Percentiles rank a stretch among this genome's conserved stretches.
Evolutionary conservation across 305 asterid species (phyloP).

Genomic region (Fraxinus ornus): DNA sequence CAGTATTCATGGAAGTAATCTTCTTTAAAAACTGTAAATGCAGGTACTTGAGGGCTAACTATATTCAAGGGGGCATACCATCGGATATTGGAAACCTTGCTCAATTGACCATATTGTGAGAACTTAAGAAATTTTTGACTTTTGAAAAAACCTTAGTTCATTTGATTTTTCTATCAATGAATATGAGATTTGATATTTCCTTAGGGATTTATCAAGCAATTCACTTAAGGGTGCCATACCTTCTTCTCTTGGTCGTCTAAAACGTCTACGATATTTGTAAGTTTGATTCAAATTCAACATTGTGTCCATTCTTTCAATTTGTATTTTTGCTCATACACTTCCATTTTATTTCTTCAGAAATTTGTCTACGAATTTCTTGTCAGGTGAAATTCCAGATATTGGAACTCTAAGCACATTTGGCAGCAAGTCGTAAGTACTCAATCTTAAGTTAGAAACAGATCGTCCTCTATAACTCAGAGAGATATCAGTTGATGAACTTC

Average conservation of each 20-base stretch:
- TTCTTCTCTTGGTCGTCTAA: slow-evolving; percentile 73
- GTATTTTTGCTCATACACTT: neutral
- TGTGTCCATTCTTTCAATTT: neutral
- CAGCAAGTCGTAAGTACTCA: slow-evolving; percentile 64
- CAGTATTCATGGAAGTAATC: neutral
- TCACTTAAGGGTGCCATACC: slow-evolving; percentile 87
- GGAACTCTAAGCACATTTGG: slow-evolving; percentile 86
- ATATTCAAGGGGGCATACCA: slow-evolving; percentile 92
- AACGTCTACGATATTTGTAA: slow-evolving; percentile 64
- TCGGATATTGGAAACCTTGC: slow-evolving; percentile 78
- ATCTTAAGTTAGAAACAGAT: neutral
- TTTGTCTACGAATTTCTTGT: slow-evolving; percentile 83
- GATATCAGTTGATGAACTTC: neutral
- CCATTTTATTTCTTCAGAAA: slow-evolving; percentile 49
- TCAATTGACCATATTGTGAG: slow-evolving; percentile 72
- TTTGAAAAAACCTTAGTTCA: neutral
- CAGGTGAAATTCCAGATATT: slow-evolving; percentile 92
- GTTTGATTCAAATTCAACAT: slow-evolving; percentile 21
- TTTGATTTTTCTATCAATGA: slow-evolving; percentile 7
- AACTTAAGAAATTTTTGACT: neutral
- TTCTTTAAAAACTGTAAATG: neutral
- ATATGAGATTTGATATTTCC: neutral
- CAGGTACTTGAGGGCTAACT: slow-evolving; percentile 82
- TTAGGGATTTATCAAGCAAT: slow-evolving; percentile 92
- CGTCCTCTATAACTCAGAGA: neutral